Conservation (phyloP, 2,329 filamentous ascomycete species). For the Epichloe aotearoae region DNA sequence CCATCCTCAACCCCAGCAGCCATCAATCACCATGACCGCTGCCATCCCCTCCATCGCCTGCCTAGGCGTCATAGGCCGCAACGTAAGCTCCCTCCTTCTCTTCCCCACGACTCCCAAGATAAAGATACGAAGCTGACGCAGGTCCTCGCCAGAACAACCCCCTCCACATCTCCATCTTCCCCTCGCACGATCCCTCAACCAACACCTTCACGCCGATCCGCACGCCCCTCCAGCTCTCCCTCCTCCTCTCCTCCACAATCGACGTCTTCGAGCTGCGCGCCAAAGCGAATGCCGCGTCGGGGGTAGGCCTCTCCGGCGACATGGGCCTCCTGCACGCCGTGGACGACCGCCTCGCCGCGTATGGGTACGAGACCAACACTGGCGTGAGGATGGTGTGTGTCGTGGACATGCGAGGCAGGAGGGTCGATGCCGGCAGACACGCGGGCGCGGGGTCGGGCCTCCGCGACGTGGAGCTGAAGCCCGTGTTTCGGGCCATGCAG, state of each 20-base stretch:
- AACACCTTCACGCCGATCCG: constrained; percentile 44
- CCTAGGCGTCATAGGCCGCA: constrained; percentile 85
- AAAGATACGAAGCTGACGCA: neutral
- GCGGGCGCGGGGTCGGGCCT: constrained; percentile 51
- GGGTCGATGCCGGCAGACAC: constrained; percentile 23
- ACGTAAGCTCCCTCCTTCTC: constrained; percentile 40
- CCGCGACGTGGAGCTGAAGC: constrained; percentile 75
- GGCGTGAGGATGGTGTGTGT: constrained; percentile 82
- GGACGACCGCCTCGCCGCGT: constrained; percentile 84
- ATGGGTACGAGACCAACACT: constrained; percentile 95
- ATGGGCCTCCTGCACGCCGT: constrained; percentile 85
- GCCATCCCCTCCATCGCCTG: constrained; percentile 75
- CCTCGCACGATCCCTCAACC: constrained; percentile 49
- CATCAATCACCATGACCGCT: constrained; percentile 38
- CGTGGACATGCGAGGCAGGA: constrained; percentile 75
- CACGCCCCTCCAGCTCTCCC: constrained; percentile 76
- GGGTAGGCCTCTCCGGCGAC: constrained; percentile 56
- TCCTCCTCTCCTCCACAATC: constrained; percentile 79
- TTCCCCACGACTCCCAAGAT: neutral
- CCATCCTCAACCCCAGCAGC: neutral
- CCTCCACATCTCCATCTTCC: constrained; percentile 83
- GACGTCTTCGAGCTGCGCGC: constrained; percentile 86
- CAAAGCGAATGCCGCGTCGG: constrained; percentile 46
- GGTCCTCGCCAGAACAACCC: constrained; percentile 68
- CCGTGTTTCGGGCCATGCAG: constrained; percentile 84